Base-by-base conservation (phyloP, 1,284 basidiomycete species). In the Marasmius oreades region DNA sequence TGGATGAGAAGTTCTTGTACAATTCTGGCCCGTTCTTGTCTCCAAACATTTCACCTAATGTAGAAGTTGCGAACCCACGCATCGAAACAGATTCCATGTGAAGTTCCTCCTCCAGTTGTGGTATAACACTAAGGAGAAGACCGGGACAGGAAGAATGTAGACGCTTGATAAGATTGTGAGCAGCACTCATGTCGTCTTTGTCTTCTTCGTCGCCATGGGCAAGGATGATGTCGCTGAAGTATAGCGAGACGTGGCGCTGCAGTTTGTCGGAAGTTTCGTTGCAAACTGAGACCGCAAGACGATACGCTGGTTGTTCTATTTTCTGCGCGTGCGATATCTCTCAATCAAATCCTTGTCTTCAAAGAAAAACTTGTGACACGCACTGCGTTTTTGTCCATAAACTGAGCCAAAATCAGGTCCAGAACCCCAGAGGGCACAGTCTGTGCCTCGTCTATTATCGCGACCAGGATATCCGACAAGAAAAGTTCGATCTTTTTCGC, bases 41-140 rank as follows among this genome's bases (percentile, higher is more conserved):
- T 0, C 87, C 86, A 67, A 93, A 95, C 88, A 99, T 96, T 59
- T 88, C 84, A 0, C 95, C 96, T 0, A 99, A 79, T 0, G 87
- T 89, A 61, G 90, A 82, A 0, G 93, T 94, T 3, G 91, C 92
- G 58, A 95, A 81, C 4, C 85, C 68, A 18, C 96, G 84, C 1
- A 96, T 73, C 43, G 83, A 78, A 0, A 85, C 71, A 44, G 93
- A 85, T 59, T 93, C 90, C 0, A 90, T 86, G 16, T 85, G 81
- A 4, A 98, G 78, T 67, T 98, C 94, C 64, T 94, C 91, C 69
- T 97, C 95, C 12, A 99, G 82, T 58, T 95, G 89, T 0, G 96
- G 96, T 14, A 99, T 87, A 47, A 98, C 93, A 67, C 90, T 94
- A 64, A 92, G 85, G 0, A 99, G 75, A 14, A 98, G 76, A 11